These are phyloP conservation scores for Hericium erinaceus DNA, from an alignment of 768 basidiomycete species.

Conservation along the genomic window DNA sequence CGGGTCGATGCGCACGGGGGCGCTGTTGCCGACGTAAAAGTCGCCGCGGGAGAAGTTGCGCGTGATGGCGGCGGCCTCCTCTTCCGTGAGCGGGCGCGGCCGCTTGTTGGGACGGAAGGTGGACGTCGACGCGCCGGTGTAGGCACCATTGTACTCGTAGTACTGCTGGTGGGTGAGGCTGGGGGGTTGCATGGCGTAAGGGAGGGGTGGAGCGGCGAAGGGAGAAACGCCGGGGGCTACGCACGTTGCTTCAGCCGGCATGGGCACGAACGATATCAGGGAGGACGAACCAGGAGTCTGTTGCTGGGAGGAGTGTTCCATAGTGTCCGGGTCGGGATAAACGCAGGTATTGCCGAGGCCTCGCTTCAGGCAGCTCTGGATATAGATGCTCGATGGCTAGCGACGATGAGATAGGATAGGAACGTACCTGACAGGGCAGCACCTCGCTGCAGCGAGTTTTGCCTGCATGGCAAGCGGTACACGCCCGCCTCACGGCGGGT, in stretches of 20 bases:
- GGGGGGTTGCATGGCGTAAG: slow-evolving; percentile 27
- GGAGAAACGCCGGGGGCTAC: slow-evolving; percentile 25
- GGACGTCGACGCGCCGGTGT: slow-evolving; percentile 61
- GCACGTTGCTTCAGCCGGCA: slow-evolving; percentile 18
- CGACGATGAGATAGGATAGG: slow-evolving; percentile 7
- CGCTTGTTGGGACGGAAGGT: slow-evolving; percentile 77
- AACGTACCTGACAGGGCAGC: slow-evolving; percentile 65
- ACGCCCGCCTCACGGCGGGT: slow-evolving; percentile 73
- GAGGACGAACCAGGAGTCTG: slow-evolving; percentile 13
- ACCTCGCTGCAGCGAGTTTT: slow-evolving; percentile 80
- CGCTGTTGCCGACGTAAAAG: slow-evolving; percentile 73
- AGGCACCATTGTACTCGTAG: slow-evolving; percentile 52
- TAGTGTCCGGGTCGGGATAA: slow-evolving; percentile 67
- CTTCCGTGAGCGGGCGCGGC: slow-evolving; percentile 71
- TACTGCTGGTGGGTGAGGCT: slow-evolving; percentile 47
- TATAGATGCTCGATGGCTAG: background rate
- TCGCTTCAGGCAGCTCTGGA: slow-evolving; percentile 73
- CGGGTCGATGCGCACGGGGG: slow-evolving; percentile 77
- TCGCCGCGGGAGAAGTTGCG: slow-evolving; percentile 75
- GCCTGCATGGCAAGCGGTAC: slow-evolving; percentile 72
- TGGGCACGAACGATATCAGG: slow-evolving; percentile 14
- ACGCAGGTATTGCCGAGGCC: slow-evolving; percentile 62
- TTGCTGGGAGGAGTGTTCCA: slow-evolving; percentile 13
- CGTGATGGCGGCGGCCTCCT: slow-evolving; percentile 76
- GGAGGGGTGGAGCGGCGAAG: slow-evolving; percentile 29